phyloP scores from a whole-genome alignment of 257 asterid genomes.

The Ballota nigra region DNA sequence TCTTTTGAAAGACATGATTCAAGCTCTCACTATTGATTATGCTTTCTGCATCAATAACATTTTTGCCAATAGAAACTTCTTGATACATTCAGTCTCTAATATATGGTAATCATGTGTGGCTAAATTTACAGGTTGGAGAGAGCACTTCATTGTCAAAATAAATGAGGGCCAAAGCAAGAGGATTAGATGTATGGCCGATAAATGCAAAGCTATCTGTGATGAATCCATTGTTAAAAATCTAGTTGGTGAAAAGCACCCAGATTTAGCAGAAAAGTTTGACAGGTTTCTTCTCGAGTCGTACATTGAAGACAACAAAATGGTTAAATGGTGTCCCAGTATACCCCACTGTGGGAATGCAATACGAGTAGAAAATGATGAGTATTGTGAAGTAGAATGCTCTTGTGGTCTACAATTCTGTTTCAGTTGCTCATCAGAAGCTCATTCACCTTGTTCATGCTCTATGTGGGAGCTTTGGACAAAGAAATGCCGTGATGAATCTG shows the following conservation, averaged over 20 bases:
- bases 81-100: background rate
- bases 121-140: slow-evolving; percentile 85
- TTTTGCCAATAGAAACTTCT: slow-evolving; percentile 8
- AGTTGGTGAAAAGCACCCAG: slow-evolving; percentile 62
- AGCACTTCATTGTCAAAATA: slow-evolving; percentile 89
- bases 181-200: slow-evolving; percentile 92
- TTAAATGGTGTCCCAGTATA: slow-evolving; percentile 94
- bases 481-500: slow-evolving; percentile 96
- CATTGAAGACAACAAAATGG: slow-evolving; percentile 96
- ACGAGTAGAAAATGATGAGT: slow-evolving; percentile 76
- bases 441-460: slow-evolving; percentile 95
- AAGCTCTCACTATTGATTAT: background rate
- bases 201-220: slow-evolving; percentile 88
- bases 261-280: slow-evolving; percentile 86
- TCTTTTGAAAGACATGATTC: background rate
- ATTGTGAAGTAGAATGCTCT: slow-evolving; percentile 93
- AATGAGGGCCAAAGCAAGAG: slow-evolving; percentile 97
- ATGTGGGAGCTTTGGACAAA: slow-evolving; percentile 97
- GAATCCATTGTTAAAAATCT: slow-evolving; percentile 65
- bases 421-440: slow-evolving; percentile 86
- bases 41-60: background rate
- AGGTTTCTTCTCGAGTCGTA: slow-evolving; percentile 94
- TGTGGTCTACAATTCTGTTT: slow-evolving; percentile 95
- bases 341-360: slow-evolving; percentile 99
- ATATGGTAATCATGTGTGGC: slow-evolving; percentile 1